Evolutionary conservation across 306 rosid species (phyloP).

Genomic region (Clitoria ternatea): DNA sequence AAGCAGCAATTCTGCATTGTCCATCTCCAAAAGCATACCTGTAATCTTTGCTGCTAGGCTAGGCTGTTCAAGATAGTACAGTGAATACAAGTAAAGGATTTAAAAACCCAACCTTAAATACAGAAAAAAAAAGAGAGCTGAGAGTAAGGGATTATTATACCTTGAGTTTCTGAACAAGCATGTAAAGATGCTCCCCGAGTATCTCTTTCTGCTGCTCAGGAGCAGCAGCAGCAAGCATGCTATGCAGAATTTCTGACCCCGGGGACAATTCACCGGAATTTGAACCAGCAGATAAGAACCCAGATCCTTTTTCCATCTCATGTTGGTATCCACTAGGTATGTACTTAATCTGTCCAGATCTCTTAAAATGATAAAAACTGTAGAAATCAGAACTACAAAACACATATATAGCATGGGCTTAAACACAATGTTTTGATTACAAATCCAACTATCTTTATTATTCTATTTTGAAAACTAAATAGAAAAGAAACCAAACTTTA

Average conservation of each 20-base stretch:
- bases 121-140: background rate
- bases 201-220: constrained; percentile 76
- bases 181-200: constrained; percentile 72
- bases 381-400: constrained; percentile 18
- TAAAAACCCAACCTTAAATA: background rate
- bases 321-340: constrained; percentile 45
- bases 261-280: constrained; percentile 45
- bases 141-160: constrained; percentile 31
- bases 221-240: constrained; percentile 71
- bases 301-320: constrained; percentile 54
- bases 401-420: background rate
- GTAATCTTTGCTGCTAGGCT: constrained; percentile 73
- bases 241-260: constrained; percentile 63
- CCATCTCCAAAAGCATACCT: constrained; percentile 97
- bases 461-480: background rate
- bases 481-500: background rate
- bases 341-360: constrained; percentile 49
- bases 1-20: constrained; percentile 70
- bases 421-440: background rate
- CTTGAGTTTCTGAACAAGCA: constrained; percentile 60
- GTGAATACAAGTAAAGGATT: background rate
- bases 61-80: constrained; percentile 50
- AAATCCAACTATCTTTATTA: background rate
- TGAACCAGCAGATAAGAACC: constrained; percentile 44
- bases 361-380: constrained; percentile 33